phyloP scores from a whole-genome alignment of 306 rosid species.

The Oemleria cerasiformis region DNA sequence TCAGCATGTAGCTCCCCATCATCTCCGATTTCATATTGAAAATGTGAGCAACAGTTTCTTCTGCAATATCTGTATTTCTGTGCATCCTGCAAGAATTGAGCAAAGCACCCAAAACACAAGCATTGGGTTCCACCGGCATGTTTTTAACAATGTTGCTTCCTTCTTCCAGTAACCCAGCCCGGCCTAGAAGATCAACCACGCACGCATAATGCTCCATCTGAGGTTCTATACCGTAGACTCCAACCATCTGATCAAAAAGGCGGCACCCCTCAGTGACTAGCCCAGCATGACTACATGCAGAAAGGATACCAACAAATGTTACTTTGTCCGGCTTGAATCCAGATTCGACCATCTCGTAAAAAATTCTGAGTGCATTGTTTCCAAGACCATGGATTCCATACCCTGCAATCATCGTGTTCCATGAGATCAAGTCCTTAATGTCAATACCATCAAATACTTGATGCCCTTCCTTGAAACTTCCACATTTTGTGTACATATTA shows the following conservation, averaged over 20 bases:
- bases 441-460: constrained; percentile 49
- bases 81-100: constrained; percentile 70
- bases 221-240: constrained; percentile 53
- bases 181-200: constrained; percentile 81
- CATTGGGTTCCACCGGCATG: constrained; percentile 79
- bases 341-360: constrained; percentile 48
- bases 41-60: constrained; percentile 51
- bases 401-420: constrained; percentile 81
- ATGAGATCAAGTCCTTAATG: constrained; percentile 60
- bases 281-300: constrained; percentile 87
- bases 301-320: constrained; percentile 64
- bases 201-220: constrained; percentile 79
- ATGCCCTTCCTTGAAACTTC: constrained; percentile 57
- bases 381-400: constrained; percentile 85
- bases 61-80: constrained; percentile 49
- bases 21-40: constrained; percentile 35
- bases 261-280: constrained; percentile 52
- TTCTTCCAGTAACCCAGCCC: constrained; percentile 74
- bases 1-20: constrained; percentile 69
- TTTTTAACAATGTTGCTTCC: constrained; percentile 54
- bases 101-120: constrained; percentile 73
- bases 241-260: constrained; percentile 50
- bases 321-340: constrained; percentile 64
- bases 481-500: constrained; percentile 80
- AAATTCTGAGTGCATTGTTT: constrained; percentile 54